Evolutionary conservation across 2,329 filamentous ascomycete species (phyloP).

Genomic region (Exserohilum rostratum): DNA sequence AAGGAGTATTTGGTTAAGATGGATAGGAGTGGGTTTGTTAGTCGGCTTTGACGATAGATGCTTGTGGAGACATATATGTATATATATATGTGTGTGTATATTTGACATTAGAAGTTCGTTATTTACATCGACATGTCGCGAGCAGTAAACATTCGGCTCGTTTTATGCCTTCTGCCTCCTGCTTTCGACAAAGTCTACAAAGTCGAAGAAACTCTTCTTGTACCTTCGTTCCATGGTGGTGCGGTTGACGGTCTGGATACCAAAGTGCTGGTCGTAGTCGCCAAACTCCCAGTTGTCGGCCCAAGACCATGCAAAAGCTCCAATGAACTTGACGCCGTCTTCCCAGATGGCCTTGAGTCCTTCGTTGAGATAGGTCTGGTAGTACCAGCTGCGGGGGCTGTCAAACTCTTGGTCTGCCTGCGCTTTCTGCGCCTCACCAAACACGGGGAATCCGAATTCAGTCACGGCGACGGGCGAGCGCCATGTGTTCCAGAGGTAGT

Average conservation of each 20-base stretch:
- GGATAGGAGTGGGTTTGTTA: constrained; percentile 28
- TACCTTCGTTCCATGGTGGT: constrained; percentile 59
- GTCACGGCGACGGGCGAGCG: constrained; percentile 55
- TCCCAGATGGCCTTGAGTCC: constrained; percentile 62
- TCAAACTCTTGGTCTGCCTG: constrained; percentile 61
- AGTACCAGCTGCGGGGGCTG: constrained; percentile 61
- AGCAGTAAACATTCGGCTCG: no score
- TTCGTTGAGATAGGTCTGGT: constrained; percentile 61
- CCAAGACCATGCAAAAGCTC: constrained; percentile 60
- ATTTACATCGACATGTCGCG: no score
- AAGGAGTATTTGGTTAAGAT: constrained; percentile 33
- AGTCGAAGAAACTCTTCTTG: constrained; percentile 65
- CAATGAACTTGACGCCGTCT: constrained; percentile 62
- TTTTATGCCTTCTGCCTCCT: constrained; percentile 39
- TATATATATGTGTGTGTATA: background rate
- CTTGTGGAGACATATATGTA: no score
- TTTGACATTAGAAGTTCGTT: background rate
- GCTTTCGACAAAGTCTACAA: constrained; percentile 59
- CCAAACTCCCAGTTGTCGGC: constrained; percentile 65
- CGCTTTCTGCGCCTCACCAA: constrained; percentile 53
- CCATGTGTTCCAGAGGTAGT: constrained; percentile 67
- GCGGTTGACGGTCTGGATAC: constrained; percentile 62
- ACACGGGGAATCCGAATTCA: constrained; percentile 65
- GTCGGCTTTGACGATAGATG: constrained; percentile 7
- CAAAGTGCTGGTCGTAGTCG: constrained; percentile 57